Evolutionary conservation across 2,329 filamentous ascomycete species (phyloP).

Genomic region (Microdochium nivale): DNA sequence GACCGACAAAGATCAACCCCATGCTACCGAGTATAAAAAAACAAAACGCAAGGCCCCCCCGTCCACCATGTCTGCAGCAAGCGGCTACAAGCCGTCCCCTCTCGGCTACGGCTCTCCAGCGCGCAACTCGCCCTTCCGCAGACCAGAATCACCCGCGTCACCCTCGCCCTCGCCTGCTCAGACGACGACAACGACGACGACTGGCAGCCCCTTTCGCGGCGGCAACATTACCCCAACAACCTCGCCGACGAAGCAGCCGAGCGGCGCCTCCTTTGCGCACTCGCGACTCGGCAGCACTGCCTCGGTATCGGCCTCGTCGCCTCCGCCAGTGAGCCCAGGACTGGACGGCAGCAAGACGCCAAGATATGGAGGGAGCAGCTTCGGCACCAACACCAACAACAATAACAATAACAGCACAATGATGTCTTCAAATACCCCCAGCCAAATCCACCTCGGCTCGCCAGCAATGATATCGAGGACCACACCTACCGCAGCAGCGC

Average conservation of each 20-base stretch:
- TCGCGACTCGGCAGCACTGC: constrained; percentile 30
- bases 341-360: constrained; percentile 9
- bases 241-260: constrained; percentile 45
- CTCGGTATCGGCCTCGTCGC: constrained; percentile 32
- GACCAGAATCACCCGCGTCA: constrained; percentile 54
- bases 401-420: constrained; percentile 3
- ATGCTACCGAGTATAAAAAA: not conserved
- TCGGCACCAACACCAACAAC: not conserved
- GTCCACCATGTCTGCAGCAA: not conserved
- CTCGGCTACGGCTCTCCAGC: constrained; percentile 59
- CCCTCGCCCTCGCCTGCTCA: constrained; percentile 59
- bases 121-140: constrained; percentile 56
- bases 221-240: constrained; percentile 33
- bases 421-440: constrained; percentile 7
- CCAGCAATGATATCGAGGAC: constrained; percentile 24
- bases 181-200: constrained; percentile 39
- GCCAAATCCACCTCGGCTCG: constrained; percentile 16
- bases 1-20: not conserved
- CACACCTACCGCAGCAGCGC: constrained; percentile 21
- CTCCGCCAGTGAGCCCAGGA: constrained; percentile 21
- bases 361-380: not conserved
- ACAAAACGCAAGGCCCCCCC: not conserved
- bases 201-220: constrained; percentile 13
- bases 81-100: constrained; percentile 61
- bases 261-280: constrained; percentile 30